phyloP scores from a whole-genome alignment of 306 rosid species.

The Benincasa hispida region DNA sequence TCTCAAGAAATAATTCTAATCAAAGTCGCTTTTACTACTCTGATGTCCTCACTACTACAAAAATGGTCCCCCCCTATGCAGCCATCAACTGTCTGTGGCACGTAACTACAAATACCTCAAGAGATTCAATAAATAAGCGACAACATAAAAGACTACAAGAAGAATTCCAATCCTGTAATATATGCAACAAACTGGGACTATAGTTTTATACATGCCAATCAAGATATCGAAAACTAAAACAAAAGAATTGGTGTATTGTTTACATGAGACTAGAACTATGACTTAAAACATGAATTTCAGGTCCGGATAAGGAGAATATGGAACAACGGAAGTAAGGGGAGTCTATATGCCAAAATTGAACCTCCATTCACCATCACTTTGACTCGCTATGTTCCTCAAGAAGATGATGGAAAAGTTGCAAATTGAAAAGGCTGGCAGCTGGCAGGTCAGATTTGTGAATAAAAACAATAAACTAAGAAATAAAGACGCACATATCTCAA shows the following conservation, averaged over 20 bases:
- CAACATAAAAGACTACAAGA: not conserved
- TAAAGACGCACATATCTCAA: constrained; percentile 10
- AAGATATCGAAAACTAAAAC: not conserved
- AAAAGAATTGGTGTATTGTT: not conserved
- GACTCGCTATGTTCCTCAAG: constrained; percentile 61
- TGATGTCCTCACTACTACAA: not conserved
- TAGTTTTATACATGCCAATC: not conserved
- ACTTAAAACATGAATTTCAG: not conserved
- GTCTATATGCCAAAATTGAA: constrained; percentile 10
- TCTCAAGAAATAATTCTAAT: not conserved
- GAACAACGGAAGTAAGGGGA: not conserved
- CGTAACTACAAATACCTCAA: not conserved
- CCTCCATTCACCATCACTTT: constrained; percentile 94
- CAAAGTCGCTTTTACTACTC: not conserved
- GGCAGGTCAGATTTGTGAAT: constrained; percentile 10
- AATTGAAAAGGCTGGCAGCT: constrained; percentile 26
- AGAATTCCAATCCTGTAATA: not conserved
- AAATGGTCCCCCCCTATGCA: not conserved
- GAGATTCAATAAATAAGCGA: not conserved
- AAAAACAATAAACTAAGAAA: constrained; percentile 4
- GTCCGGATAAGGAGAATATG: not conserved
- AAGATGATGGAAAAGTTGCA: constrained; percentile 66
- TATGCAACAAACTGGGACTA: not conserved
- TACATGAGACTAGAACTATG: not conserved
- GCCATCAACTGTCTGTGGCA: not conserved